Conservation (phyloP, 2,329 filamentous ascomycete species). For the Phaeomoniella chlamydospora region DNA sequence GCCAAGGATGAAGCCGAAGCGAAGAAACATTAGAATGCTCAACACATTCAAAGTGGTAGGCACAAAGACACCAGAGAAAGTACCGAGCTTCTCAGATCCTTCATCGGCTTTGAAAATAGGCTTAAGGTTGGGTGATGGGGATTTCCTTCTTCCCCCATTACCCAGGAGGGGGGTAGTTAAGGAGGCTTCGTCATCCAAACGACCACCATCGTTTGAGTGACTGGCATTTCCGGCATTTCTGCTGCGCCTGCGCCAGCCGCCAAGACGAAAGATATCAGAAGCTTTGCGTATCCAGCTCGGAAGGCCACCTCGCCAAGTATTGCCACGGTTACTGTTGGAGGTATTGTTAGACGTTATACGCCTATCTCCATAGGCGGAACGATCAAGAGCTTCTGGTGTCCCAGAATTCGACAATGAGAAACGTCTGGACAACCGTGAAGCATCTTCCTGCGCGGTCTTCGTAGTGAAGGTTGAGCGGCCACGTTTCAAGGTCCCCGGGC, state of each 20-base stretch:
- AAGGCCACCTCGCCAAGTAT: not conserved
- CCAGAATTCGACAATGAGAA: slow-evolving; percentile 11
- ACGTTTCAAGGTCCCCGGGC: slow-evolving; percentile 8
- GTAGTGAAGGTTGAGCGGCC: slow-evolving; percentile 28
- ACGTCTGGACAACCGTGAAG: slow-evolving; percentile 27
- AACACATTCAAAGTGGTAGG: slow-evolving; percentile 81
- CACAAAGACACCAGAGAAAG: slow-evolving; percentile 68
- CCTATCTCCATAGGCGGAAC: slow-evolving; percentile 1
- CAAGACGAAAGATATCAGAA: not conserved
- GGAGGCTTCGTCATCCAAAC: not conserved
- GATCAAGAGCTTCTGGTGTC: slow-evolving; percentile 3
- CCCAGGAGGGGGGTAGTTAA: no score
- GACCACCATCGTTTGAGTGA: no score
- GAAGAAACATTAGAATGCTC: slow-evolving; percentile 83
- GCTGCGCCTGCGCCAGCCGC: no score
- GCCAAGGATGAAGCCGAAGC: slow-evolving; percentile 73
- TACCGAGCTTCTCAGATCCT: slow-evolving; percentile 50
- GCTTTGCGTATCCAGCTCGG: not conserved
- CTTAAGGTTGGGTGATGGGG: not conserved
- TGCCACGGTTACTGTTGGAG: not conserved
- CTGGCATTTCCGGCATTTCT: no score
- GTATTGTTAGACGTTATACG: not conserved
- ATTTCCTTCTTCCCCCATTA: no score
- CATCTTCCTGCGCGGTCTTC: slow-evolving; percentile 28
- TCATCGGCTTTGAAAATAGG: not conserved